Conservation (phyloP, 116 monocot genomes). For the Trichopus zeylanicus region DNA sequence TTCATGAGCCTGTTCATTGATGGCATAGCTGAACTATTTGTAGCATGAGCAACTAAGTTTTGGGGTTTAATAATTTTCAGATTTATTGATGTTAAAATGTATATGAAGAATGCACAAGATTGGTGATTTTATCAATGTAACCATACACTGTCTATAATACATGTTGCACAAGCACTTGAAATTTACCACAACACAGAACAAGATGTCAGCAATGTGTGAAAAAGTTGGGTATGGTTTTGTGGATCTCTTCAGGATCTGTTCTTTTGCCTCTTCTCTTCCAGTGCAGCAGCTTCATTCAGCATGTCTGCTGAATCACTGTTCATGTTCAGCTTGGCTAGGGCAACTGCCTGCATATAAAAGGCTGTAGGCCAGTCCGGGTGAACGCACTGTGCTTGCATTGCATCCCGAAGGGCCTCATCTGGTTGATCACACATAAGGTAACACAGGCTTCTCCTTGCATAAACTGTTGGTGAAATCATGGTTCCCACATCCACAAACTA, state of each 20-base stretch:
- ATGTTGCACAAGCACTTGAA: not conserved
- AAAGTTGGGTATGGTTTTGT: too few species aligned
- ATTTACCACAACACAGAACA: not conserved
- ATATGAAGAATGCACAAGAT: too few species aligned
- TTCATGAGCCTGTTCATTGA: conserved; percentile 99
- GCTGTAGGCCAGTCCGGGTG: conserved; percentile 88
- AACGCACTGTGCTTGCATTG: conserved; percentile 90
- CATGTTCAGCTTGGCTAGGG: conserved; percentile 82
- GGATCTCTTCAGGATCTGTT: conserved; percentile 2
- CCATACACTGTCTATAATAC: too few species aligned
- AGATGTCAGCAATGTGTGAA: not conserved
- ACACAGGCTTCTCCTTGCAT: conserved; percentile 80
- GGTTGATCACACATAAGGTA: conserved; percentile 79
- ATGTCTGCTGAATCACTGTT: conserved; percentile 69
- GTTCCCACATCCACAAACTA: conserved; percentile 88
- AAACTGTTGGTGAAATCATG: conserved; percentile 82
- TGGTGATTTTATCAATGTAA: too few species aligned
- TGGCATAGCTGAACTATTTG: conserved; percentile 85
- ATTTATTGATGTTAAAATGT: conserved; percentile 15
- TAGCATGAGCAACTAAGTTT: conserved; percentile 34
- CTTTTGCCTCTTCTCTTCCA: conserved; percentile 77
- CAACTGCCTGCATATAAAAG: conserved; percentile 94
- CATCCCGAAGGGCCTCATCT: conserved; percentile 80
- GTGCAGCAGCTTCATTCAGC: conserved; percentile 68
- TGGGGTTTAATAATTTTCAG: conserved; percentile 5